Percentiles rank a stretch among this genome's conserved stretches.
Evolutionary conservation across 495 filamentous ascomycete species (phyloP).

Genomic region (Entonaema liquescens): DNA sequence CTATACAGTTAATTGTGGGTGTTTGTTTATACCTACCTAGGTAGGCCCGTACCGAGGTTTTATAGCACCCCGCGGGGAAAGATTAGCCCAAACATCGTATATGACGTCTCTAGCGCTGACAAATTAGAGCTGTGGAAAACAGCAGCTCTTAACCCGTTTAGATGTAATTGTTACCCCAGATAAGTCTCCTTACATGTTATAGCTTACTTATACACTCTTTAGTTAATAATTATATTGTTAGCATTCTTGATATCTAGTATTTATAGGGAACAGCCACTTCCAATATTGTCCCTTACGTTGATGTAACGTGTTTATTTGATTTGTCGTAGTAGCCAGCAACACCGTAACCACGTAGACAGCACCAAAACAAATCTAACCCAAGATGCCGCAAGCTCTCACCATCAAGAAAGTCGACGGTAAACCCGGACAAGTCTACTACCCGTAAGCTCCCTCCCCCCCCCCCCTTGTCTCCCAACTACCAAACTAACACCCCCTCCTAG

Average conservation of each 20-base stretch:
- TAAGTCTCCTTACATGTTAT: neutral
- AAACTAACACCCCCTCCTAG: conserved; percentile 46
- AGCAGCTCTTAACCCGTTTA: neutral
- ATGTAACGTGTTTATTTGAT: neutral
- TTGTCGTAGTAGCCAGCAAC: neutral
- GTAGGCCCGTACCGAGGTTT: conserved; percentile 20
- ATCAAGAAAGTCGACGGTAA: conserved; percentile 71
- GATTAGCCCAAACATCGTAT: conserved; percentile 18
- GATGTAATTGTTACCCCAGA: neutral
- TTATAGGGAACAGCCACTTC: neutral
- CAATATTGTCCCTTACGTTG: neutral
- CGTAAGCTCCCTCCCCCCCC: conserved; percentile 52
- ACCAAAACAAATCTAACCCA: conserved; percentile 15
- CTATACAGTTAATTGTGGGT: neutral
- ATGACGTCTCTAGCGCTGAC: conserved; percentile 25
- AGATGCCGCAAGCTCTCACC: conserved; percentile 58
- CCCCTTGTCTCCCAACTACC: neutral
- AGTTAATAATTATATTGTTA: too few species aligned
- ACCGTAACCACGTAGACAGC: neutral
- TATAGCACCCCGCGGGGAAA: conserved; percentile 25
- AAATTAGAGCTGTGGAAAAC: conserved; percentile 11
- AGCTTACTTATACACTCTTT: neutral
- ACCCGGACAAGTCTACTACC: conserved; percentile 87
- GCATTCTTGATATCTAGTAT: neutral
- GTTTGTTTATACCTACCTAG: neutral